These are phyloP conservation scores for Arthrobotrys conoides DNA, from an alignment of 2,329 filamentous ascomycete species.

Conservation along the genomic window DNA sequence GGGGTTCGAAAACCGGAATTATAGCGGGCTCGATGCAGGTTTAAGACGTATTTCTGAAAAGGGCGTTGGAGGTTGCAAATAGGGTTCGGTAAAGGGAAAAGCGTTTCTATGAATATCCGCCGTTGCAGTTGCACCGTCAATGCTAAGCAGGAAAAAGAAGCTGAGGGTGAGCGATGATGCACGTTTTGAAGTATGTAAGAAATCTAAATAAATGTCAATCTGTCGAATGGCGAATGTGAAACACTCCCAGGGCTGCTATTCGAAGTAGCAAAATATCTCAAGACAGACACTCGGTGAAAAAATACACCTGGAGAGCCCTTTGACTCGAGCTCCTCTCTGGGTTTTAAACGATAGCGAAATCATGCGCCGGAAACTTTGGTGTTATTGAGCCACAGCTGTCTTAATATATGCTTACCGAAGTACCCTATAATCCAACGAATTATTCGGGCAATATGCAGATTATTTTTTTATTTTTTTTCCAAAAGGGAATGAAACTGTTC, in stretches of 20 bases:
- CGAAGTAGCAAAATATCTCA: constrained; percentile 54
- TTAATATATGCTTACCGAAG: constrained; percentile 38
- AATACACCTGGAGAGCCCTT: constrained; percentile 46
- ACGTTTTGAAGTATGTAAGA: constrained; percentile 12
- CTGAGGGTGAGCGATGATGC: constrained; percentile 25
- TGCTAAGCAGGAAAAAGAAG: constrained; percentile 50
- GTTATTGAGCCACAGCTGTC: constrained; percentile 52
- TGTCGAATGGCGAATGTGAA: constrained; percentile 59
- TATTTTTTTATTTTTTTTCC: constrained; percentile 17
- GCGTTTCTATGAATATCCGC: constrained; percentile 46
- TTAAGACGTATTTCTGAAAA: constrained; percentile 23
- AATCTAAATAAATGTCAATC: constrained; percentile 43
- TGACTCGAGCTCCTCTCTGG: constrained; percentile 56
- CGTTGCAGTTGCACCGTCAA: constrained; percentile 24
- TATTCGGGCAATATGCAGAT: constrained; percentile 36
- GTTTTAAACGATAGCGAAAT: constrained; percentile 54
- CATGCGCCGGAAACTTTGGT: constrained; percentile 61
- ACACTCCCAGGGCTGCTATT: constrained; percentile 56
- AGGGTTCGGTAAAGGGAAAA: constrained; percentile 17
- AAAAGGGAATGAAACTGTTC: constrained; percentile 32
- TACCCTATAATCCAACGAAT: constrained; percentile 43
- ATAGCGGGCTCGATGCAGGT: constrained; percentile 22
- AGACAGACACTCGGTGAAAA: constrained; percentile 47
- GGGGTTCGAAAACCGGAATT: constrained; percentile 42
- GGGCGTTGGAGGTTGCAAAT: constrained; percentile 20